Percentiles rank a stretch among this genome's conserved stretches.
Evolutionary conservation across 1,139 yeast genomes (phyloP).

Genomic region (Arxiozyma heterogenica): DNA sequence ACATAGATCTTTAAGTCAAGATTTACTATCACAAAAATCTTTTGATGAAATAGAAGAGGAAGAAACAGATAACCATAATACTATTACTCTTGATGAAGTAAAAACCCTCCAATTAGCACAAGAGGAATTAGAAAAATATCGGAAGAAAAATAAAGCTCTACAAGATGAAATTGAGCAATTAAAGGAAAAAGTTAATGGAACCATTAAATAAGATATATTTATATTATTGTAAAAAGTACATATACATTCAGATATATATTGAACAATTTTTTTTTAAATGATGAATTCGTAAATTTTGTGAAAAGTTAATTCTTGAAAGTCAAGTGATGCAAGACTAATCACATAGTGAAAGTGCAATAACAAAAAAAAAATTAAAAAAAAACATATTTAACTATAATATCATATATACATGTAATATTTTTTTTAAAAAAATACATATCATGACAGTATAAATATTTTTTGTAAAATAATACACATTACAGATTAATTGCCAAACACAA

Average conservation of each 20-base stretch:
- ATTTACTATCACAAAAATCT: slow-evolving; percentile 12
- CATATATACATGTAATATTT: neutral
- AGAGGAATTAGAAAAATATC: slow-evolving; percentile 56
- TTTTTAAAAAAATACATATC: too few species aligned
- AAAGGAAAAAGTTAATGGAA: slow-evolving; percentile 29
- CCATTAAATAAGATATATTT: neutral
- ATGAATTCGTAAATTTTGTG: too few species aligned
- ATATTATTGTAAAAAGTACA: neutral
- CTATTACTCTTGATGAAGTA: slow-evolving; percentile 58
- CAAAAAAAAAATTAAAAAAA: too few species aligned
- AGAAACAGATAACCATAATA: slow-evolving; percentile 61
- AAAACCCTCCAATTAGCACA: slow-evolving; percentile 68
- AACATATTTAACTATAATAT: neutral
- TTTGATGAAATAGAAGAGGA: slow-evolving; percentile 39
- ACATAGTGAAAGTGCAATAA: neutral
- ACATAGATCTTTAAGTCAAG: slow-evolving; percentile 16
- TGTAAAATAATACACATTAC: too few species aligned
- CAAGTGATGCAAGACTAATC: neutral
- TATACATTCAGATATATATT: neutral
- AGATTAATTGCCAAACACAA: neutral
- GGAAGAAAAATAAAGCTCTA: slow-evolving; percentile 46
- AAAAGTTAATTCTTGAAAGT: too few species aligned
- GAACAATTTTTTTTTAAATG: too few species aligned
- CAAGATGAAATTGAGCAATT: slow-evolving; percentile 63
- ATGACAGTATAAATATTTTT: neutral